phyloP scores from a whole-genome alignment of 73 alveolate species.

The Paramecium octaurelia region DNA sequence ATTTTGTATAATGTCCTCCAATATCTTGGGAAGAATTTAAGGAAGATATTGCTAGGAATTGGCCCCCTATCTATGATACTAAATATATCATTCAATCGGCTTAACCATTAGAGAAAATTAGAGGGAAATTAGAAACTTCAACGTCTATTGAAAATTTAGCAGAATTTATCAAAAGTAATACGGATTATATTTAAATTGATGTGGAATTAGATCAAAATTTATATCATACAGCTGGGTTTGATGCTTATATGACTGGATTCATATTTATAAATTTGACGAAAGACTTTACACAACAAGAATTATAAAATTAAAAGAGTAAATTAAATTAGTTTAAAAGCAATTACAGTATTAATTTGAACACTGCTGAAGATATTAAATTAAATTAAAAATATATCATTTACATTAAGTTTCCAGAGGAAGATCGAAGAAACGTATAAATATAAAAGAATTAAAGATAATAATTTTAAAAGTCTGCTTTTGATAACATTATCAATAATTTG shows the following conservation, averaged over 20 bases:
- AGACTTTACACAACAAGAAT: background rate
- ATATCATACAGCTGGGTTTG: slow-evolving; percentile 47
- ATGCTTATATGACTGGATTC: slow-evolving; percentile 40
- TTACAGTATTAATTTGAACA: background rate
- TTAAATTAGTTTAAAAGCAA: background rate
- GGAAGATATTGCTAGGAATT: background rate
- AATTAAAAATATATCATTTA: background rate
- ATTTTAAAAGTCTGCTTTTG: background rate
- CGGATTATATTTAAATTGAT: background rate
- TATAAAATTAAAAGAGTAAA: background rate
- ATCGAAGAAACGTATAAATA: background rate
- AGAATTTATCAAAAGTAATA: background rate
- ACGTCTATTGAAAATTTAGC: background rate
- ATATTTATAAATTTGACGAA: background rate
- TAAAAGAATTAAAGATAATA: background rate
- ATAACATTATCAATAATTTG: background rate
- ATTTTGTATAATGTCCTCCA: slow-evolving; percentile 40
- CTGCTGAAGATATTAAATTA: background rate
- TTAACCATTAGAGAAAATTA: background rate
- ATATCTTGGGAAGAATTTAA: background rate
- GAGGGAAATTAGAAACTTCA: background rate
- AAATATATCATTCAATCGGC: background rate
- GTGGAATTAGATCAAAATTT: background rate
- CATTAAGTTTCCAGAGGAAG: background rate
- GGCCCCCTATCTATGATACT: background rate